Percentiles rank a stretch among this genome's conserved stretches.
phyloP scores from a whole-genome alignment of 2,329 filamentous ascomycete genomes.

The Exophiala dermatitidis region DNA sequence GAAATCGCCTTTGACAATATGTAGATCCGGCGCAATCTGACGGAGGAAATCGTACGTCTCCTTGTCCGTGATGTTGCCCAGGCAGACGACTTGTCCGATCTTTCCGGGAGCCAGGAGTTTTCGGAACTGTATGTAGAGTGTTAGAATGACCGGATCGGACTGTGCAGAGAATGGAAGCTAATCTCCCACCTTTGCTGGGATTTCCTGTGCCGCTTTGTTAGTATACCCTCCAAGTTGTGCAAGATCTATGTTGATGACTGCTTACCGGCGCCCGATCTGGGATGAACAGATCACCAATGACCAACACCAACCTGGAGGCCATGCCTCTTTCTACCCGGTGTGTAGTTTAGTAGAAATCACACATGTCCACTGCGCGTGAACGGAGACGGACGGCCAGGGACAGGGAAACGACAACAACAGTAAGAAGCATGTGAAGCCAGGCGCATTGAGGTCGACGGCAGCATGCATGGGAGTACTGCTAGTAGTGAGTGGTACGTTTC shows the following conservation, averaged over 20 bases:
- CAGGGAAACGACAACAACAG: neutral
- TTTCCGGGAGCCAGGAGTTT: constrained; percentile 77
- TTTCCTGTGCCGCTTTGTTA: constrained; percentile 48
- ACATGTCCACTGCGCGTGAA: constrained; percentile 10
- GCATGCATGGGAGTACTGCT: no score
- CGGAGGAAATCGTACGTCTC: constrained; percentile 74
- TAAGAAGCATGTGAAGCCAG: neutral
- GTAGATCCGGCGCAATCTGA: constrained; percentile 63
- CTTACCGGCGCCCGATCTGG: constrained; percentile 75
- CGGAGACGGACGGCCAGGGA: neutral
- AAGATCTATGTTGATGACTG: constrained; percentile 10
- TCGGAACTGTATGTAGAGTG: constrained; percentile 56
- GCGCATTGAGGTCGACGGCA: neutral
- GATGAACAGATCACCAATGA: constrained; percentile 90
- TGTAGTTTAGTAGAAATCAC: constrained; percentile 6
- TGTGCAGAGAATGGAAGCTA: neutral
- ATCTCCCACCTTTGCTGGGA: constrained; percentile 71
- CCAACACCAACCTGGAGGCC: constrained; percentile 83
- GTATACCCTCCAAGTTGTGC: neutral
- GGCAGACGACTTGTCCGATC: constrained; percentile 72
- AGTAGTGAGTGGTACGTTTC: no score
- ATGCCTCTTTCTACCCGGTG: constrained; percentile 34
- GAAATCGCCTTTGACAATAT: constrained; percentile 64
- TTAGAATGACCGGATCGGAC: constrained; percentile 5
- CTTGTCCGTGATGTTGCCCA: constrained; percentile 73